Base-by-base conservation (phyloP, 805 yeast genomes). In the Brettanomyces nanus region DNA sequence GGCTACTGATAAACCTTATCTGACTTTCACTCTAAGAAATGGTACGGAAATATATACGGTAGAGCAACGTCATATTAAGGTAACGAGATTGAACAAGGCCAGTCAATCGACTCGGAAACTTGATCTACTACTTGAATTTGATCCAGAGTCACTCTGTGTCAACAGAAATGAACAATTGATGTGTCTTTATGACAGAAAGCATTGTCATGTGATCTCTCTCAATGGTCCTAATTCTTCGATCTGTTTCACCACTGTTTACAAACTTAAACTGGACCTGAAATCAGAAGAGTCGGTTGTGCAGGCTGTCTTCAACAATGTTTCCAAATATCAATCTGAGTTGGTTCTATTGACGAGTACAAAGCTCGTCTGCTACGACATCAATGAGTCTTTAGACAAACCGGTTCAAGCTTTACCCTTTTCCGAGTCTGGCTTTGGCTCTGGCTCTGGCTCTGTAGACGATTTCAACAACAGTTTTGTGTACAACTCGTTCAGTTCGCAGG, bases 231-330 rank as follows among this genome's bases (percentile, higher is more conserved):
- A 51, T 17, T 51, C 58, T 2, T 35, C 32, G 7, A 36, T 48
- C 7, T 29, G 18, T 10, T 44, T 40, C 31, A 26, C 53, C 0
- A 33, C 48, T 0, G 25, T 17, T 1, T 49, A 39, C 28, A 29
- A 26, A 5, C 2, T 56, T 14, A 20, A 36, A 2, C 23, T 47
- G 2, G 14, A 36, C 6, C 35, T 53, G 17, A 25, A 32, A 5
- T 28, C 39, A 9, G 36, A 54, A 2, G 61, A 52, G 27, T 47
- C 45, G 11, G 51, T 73, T 4, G 40, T 62, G 10, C 63, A 65
- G 26, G 56, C 69, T 4, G 17, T 59, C 2, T 75, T 77, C 71
- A 67, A 71, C 42, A 65, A 63, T 10, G 43, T 62, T 3, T 68
- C 75, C 0, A 57, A 62, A 31, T 54, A 56, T 33, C 71, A 68